A percentile compares a stretch with the other conserved stretches of the same genome.
phyloP scores from a whole-genome alignment of 768 basidiomycete species.

The Nidularia sp. region DNA sequence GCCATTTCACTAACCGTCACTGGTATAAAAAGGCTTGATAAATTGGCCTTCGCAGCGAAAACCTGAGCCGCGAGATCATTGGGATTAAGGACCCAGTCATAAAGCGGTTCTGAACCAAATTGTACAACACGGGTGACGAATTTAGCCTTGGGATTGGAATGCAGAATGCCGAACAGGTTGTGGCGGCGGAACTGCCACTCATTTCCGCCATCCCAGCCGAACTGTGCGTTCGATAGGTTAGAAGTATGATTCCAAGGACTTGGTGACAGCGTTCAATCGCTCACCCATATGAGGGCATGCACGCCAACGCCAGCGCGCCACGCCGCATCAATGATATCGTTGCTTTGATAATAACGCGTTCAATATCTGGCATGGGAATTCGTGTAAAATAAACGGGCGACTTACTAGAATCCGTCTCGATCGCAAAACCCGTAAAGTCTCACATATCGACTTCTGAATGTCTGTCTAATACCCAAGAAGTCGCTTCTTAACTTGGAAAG shows the following conservation, averaged over 20 bases:
- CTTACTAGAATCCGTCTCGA: conserved; percentile 41
- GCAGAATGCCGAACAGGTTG: conserved; percentile 44
- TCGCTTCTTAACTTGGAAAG: conserved; percentile 42
- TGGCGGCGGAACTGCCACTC: conserved; percentile 54
- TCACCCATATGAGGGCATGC: conserved; percentile 71
- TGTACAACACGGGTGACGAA: conserved; percentile 64
- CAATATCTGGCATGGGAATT: no score
- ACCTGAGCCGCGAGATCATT: conserved; percentile 48
- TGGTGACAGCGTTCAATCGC: conserved; percentile 6
- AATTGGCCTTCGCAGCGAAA: conserved; percentile 37
- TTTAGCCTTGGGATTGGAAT: conserved; percentile 57
- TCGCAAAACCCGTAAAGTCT: conserved; percentile 52
- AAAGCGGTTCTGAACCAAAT: conserved; percentile 71
- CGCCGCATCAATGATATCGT: conserved; percentile 64
- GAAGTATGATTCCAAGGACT: neutral
- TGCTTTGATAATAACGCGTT: conserved; percentile 14
- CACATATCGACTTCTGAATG: conserved; percentile 63
- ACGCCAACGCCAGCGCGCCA: conserved; percentile 68
- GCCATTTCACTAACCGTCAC: conserved; percentile 70
- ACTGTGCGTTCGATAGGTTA: conserved; percentile 23
- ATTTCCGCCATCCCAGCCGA: conserved; percentile 42
- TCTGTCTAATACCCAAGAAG: conserved; percentile 55
- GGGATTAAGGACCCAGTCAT: conserved; percentile 50
- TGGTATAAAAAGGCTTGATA: conserved; percentile 53
- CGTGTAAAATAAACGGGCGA: neutral